Evolutionary conservation across 225 moss, liverwort and hornwort species (phyloP).

Genomic region (Takakia lepidozioides): DNA sequence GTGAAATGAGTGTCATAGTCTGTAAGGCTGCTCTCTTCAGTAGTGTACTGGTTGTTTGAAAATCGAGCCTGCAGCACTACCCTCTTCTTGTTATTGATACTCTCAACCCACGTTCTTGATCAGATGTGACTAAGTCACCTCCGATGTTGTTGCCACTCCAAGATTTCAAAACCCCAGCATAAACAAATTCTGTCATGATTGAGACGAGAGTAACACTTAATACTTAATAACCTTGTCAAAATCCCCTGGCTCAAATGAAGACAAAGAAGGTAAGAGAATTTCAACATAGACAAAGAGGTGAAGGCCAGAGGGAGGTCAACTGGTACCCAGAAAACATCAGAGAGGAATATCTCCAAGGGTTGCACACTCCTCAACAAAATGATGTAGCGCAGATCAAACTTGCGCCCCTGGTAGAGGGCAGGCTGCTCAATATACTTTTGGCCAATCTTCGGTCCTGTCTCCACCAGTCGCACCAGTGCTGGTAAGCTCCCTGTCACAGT

Average conservation of each 20-base stretch:
- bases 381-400: conserved; percentile 93
- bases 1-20: conserved; percentile 99
- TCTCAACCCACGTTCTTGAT: conserved; percentile 2
- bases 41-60: conserved; percentile 86
- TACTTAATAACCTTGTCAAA: neutral
- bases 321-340: conserved; percentile 92
- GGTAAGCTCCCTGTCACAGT: conserved; percentile 70
- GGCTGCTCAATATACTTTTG: conserved; percentile 93
- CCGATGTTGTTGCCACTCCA: no score
- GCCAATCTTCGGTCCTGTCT: conserved; percentile 93
- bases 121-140: no score
- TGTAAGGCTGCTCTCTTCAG: conserved; percentile 59
- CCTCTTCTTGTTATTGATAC: neutral
- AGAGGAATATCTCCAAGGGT: conserved; percentile 78
- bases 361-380: conserved; percentile 76
- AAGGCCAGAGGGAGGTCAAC: no score
- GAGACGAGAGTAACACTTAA: no score
- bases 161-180: no score
- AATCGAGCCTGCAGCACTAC: conserved; percentile 63
- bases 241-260: neutral
- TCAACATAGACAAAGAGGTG: no score
- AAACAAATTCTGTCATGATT: no score
- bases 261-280: no score
- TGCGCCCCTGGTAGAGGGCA: conserved; percentile 73
- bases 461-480: conserved; percentile 82